Evolutionary conservation across 108 stramenopile genomes (phyloP), one percentile per base, ranked within the genome.

Genomic region (Cyclotella sp.): DNA sequence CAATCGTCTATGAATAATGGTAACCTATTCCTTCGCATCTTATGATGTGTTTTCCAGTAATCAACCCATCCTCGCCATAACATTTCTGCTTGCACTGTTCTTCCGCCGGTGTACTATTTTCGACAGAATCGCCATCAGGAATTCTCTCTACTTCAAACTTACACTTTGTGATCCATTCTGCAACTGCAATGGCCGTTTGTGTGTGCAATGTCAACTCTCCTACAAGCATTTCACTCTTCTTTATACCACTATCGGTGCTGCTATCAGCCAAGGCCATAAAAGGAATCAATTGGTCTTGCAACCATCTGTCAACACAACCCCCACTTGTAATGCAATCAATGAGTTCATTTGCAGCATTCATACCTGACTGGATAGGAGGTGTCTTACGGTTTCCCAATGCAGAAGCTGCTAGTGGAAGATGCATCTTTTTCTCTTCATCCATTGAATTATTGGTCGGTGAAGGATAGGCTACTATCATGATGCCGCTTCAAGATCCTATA

Each of bases 211-310:
- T 91, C 68, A 91, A 34, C 13, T 74, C 75, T 28, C 86, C 87
- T 6, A 88, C 85, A 9, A 88, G 22, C 0, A 91, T 60, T 79
- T 87, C 83, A 21, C 87, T 88, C 53, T 10, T 19, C 45, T 46
- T 15, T 7, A 49, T 27, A 11, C n/a, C 78, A 7, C 88, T 88
- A 22, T 84, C 46, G 0, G 16, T 18, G 61, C 40, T 21, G 21
- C 40, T 41, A 13, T 34, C 61, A 15, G 88, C 90, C 42, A 91
- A 59, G 19, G 90, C 90, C 90, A 91, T 91, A 74, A 77, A 91
- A 12, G 88, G 30, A 27, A 91, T 87, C 29, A 91, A 70, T 57
- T 91, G 90, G 70, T 91, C 90, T 76, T 91, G 90, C 21, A 88
- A 65, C 83, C 85, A 87, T 40, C 83, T 76, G 68, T 91, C 90